Percentiles rank a stretch among this genome's conserved stretches.
These are phyloP conservation scores for Hirschfeldia incana DNA, from an alignment of 345 rosid genomes.

Conservation along the genomic window DNA sequence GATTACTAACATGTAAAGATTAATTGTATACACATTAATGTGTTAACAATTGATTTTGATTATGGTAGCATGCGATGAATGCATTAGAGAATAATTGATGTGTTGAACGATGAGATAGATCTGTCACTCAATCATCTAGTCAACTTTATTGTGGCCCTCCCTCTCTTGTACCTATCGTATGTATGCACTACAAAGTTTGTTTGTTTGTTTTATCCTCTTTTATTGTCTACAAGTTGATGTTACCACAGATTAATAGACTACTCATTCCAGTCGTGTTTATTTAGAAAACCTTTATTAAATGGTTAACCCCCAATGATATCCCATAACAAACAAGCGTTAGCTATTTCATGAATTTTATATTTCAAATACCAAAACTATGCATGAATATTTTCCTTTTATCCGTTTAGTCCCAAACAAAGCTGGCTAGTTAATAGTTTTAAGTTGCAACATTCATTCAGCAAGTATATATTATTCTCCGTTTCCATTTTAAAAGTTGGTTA, in stretches of 20 bases:
- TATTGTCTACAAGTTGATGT: not conserved
- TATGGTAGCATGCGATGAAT: not conserved
- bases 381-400: too few species aligned
- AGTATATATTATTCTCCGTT: too few species aligned
- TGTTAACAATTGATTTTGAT: not conserved
- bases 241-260: not conserved
- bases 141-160: not conserved
- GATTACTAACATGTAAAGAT: not conserved
- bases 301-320: not conserved
- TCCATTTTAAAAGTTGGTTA: too few species aligned
- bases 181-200: constrained; percentile 1
- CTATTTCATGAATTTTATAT: too few species aligned
- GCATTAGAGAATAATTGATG: constrained; percentile 1
- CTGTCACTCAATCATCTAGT: constrained; percentile 32
- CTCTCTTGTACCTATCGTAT: not conserved
- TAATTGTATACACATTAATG: too few species aligned
- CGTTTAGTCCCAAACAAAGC: too few species aligned
- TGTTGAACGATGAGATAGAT: constrained; percentile 25
- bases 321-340: not conserved
- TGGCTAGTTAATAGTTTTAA: too few species aligned
- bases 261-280: not conserved
- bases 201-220: not conserved
- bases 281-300: not conserved
- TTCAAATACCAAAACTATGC: too few species aligned
- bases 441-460: too few species aligned